A percentile compares a stretch with the other conserved stretches of the same genome.
These are phyloP conservation scores for Polyporus tsugae DNA, from an alignment of 1,284 basidiomycete genomes.

Conservation along the genomic window DNA sequence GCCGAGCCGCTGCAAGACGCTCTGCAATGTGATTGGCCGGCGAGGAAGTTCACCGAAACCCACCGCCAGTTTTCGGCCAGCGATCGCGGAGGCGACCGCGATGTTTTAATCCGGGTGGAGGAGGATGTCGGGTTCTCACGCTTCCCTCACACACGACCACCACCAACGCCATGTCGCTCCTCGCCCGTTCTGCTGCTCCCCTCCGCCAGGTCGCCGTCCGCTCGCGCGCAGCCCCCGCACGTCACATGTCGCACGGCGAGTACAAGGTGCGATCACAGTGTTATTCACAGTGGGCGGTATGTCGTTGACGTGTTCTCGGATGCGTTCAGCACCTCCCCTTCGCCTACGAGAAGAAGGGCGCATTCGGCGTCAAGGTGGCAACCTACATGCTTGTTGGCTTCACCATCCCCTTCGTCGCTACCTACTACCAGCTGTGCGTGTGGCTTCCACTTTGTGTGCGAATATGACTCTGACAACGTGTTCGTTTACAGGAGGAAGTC, in stretches of 20 bases:
- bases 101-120: not conserved
- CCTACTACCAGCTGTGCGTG: conserved; percentile 71
- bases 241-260: conserved; percentile 46
- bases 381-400: conserved; percentile 67
- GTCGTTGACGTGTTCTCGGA: conserved; percentile 13
- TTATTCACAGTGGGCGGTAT: not conserved
- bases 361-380: conserved; percentile 66
- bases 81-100: conserved; percentile 5
- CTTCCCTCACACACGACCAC: conserved; percentile 24
- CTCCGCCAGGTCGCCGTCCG: conserved; percentile 41
- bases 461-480: conserved; percentile 8
- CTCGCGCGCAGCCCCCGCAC: conserved; percentile 36
- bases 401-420: conserved; percentile 70
- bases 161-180: conserved; percentile 40
- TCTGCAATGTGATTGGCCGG: conserved; percentile 30
- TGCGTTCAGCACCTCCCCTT: conserved; percentile 73
- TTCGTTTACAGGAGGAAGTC: conserved; percentile 31
- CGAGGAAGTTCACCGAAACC: conserved; percentile 18
- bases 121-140: conserved; percentile 25
- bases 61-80: conserved; percentile 5
- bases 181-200: conserved; percentile 41
- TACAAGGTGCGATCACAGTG: conserved; percentile 61
- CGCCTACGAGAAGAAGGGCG: conserved; percentile 59
- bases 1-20: conserved; percentile 18
- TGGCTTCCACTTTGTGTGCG: conserved; percentile 22